Evolutionary conservation across 2,329 filamentous ascomycete genomes (phyloP).

Genomic region (Septoria linicola): DNA sequence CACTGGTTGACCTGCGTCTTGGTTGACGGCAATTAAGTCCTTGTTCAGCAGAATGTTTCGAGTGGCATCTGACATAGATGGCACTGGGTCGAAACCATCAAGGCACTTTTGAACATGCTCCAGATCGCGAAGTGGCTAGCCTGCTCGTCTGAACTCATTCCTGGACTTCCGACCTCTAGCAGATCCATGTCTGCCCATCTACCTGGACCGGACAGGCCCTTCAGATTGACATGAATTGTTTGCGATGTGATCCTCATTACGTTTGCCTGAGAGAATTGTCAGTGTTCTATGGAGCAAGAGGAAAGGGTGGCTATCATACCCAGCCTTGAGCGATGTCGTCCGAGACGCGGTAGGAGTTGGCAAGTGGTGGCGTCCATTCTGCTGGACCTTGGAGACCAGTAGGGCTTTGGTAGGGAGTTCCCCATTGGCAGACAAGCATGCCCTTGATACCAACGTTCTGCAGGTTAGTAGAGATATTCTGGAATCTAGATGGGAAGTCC

Average conservation of each 20-base stretch:
- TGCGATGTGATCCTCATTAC: constrained; percentile 35
- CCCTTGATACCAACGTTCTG: constrained; percentile 34
- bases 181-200: constrained; percentile 34
- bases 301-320: not conserved
- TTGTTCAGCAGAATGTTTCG: constrained; percentile 45
- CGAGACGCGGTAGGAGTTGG: constrained; percentile 35
- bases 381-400: constrained; percentile 34
- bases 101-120: constrained; percentile 34
- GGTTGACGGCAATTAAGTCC: constrained; percentile 59
- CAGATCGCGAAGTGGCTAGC: constrained; percentile 35
- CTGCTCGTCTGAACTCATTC: constrained; percentile 35
- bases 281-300: no score
- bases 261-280: constrained; percentile 11
- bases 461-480: constrained; percentile 30
- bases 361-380: constrained; percentile 33
- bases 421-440: constrained; percentile 32
- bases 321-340: constrained; percentile 36
- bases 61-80: constrained; percentile 24
- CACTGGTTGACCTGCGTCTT: constrained; percentile 56
- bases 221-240: constrained; percentile 32
- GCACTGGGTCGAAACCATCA: constrained; percentile 30
- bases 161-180: constrained; percentile 34
- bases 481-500: constrained; percentile 33
- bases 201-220: constrained; percentile 31
- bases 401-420: constrained; percentile 29